Evolutionary conservation across 371 early-diverging fungal genomes (phyloP).

Genomic region (Capillidium heterosporum): DNA sequence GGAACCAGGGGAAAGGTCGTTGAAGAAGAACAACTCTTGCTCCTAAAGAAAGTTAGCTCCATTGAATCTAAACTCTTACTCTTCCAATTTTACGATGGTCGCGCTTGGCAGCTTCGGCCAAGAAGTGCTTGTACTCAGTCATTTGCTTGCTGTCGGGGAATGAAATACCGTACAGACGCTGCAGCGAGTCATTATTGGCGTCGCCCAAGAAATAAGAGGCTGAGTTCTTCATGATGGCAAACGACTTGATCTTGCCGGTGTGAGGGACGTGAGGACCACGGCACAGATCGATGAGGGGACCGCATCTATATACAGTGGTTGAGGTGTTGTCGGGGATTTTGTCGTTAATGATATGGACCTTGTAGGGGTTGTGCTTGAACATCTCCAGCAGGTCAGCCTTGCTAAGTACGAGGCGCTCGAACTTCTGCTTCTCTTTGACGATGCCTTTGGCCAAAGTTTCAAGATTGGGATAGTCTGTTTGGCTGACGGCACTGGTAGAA

Average conservation of each 20-base stretch:
- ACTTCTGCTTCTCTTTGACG: slow-evolving; percentile 91
- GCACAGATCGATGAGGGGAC: slow-evolving; percentile 97
- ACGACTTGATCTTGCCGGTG: slow-evolving; percentile 89
- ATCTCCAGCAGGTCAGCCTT: slow-evolving; percentile 91
- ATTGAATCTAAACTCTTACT: slow-evolving; percentile 7
- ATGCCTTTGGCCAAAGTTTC: slow-evolving; percentile 72
- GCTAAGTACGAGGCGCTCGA: slow-evolving; percentile 72
- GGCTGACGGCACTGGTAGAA: slow-evolving; percentile 38
- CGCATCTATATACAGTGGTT: slow-evolving; percentile 96
- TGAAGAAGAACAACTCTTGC: slow-evolving; percentile 40
- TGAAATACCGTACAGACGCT: slow-evolving; percentile 97
- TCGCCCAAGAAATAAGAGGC: slow-evolving; percentile 98
- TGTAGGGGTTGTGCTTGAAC: slow-evolving; percentile 96
- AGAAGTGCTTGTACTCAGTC: slow-evolving; percentile 82
- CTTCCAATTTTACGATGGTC: slow-evolving; percentile 96
- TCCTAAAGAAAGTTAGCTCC: slow-evolving; percentile 6
- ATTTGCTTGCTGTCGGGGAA: slow-evolving; percentile 96
- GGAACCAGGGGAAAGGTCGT: slow-evolving; percentile 74
- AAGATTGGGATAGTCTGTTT: slow-evolving; percentile 69
- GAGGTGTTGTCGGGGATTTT: slow-evolving; percentile 90
- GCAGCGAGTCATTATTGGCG: slow-evolving; percentile 89
- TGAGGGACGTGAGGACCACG: slow-evolving; percentile 95
- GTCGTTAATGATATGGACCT: slow-evolving; percentile 78
- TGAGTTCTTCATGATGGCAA: slow-evolving; percentile 92
- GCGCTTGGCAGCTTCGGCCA: slow-evolving; percentile 79